phyloP scores from a whole-genome alignment of 225 moss, liverwort and hornwort genomes.

The Sphagnum contortum region DNA sequence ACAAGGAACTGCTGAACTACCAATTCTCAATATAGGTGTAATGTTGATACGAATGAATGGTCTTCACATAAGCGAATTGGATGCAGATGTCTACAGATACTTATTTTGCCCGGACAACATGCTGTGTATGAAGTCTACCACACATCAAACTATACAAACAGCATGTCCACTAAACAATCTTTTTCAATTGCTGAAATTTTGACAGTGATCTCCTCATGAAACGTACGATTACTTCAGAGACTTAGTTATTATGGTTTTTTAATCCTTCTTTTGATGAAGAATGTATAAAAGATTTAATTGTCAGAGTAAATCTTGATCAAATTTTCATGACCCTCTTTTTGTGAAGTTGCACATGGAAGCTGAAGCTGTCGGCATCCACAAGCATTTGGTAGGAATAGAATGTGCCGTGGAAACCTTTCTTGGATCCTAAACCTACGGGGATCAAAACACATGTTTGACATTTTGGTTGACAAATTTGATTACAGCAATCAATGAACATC shows the following conservation, averaged over 20 bases:
- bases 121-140: constrained; percentile 10
- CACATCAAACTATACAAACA: neutral
- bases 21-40: constrained; percentile 85
- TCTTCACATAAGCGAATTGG: constrained; percentile 80
- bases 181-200: neutral
- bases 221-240: neutral
- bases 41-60: constrained; percentile 81
- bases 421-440: constrained; percentile 79
- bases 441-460: constrained; percentile 60
- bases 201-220: too few relatives aligned
- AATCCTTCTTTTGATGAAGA: constrained; percentile 9
- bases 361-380: constrained; percentile 1
- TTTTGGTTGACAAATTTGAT: neutral
- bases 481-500: neutral
- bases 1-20: constrained; percentile 82
- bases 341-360: neutral
- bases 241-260: too few relatives aligned
- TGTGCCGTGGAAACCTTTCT: constrained; percentile 58
- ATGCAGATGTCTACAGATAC: constrained; percentile 74
- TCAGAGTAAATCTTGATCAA: neutral
- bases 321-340: too few relatives aligned
- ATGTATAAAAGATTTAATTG: too few relatives aligned
- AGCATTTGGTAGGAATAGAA: neutral
- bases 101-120: constrained; percentile 72
- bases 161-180: neutral